phyloP scores from a whole-genome alignment of 2,329 filamentous ascomycete species.

The Zymoseptoria passerinii region DNA sequence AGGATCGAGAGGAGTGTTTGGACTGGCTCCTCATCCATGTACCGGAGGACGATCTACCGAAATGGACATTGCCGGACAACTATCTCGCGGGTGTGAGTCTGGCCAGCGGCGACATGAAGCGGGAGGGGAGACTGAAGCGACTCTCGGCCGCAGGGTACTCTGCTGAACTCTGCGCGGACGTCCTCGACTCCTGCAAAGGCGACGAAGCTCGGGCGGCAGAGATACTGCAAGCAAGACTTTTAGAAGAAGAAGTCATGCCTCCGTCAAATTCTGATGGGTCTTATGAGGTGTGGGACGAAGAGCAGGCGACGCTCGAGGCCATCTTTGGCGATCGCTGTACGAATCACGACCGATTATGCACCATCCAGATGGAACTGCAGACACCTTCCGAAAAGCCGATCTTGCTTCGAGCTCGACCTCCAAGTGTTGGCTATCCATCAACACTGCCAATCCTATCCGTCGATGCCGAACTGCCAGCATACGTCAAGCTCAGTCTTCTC shows the following conservation, averaged over 20 bases:
- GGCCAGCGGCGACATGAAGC: constrained; percentile 69
- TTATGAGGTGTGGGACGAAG: constrained; percentile 68
- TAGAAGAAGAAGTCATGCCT: constrained; percentile 31
- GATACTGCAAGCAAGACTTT: constrained; percentile 62
- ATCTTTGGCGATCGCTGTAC: constrained; percentile 72
- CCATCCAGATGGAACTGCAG: constrained; percentile 55
- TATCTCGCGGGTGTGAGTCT: constrained; percentile 87
- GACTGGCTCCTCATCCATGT: constrained; percentile 97
- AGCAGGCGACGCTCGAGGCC: constrained; percentile 72
- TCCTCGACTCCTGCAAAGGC: constrained; percentile 60
- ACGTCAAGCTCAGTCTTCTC: constrained; percentile 84
- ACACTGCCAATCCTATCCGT: constrained; percentile 61
- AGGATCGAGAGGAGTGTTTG: constrained; percentile 82
- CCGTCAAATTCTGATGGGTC: constrained; percentile 29
- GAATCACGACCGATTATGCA: constrained; percentile 48
- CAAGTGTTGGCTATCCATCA: constrained; percentile 62
- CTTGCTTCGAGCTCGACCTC: constrained; percentile 59
- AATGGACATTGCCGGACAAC: constrained; percentile 83
- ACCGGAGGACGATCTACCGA: constrained; percentile 89
- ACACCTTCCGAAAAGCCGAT: constrained; percentile 38
- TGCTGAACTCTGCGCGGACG: constrained; percentile 69
- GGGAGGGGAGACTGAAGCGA: constrained; percentile 73
- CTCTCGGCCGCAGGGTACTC: constrained; percentile 79
- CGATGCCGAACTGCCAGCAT: constrained; percentile 65
- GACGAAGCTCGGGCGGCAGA: constrained; percentile 74